phyloP scores from a whole-genome alignment of 2,329 filamentous ascomycete species.

The Nannizzia gypsea region DNA sequence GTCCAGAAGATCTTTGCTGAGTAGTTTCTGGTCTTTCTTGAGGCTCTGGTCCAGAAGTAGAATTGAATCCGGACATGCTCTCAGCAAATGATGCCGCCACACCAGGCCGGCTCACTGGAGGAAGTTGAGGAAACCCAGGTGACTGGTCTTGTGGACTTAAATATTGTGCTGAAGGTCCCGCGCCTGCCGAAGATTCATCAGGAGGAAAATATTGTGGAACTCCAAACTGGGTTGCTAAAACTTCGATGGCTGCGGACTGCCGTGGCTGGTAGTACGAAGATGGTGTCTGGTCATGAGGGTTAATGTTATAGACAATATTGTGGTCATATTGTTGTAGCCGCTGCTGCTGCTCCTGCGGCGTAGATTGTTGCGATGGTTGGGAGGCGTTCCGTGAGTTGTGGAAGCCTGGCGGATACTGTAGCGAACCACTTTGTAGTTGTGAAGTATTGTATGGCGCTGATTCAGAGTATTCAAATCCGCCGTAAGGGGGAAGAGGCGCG shows the following conservation, averaged over 20 bases:
- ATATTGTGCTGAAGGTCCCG: slow-evolving; percentile 49
- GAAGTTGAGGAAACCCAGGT: slow-evolving; percentile 49
- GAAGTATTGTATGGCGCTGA: slow-evolving; percentile 45
- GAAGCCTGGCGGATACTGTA: slow-evolving; percentile 59
- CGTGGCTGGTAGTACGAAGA: slow-evolving; percentile 64
- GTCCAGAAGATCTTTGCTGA: slow-evolving; percentile 34
- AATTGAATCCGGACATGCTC: slow-evolving; percentile 40
- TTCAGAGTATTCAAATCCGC: slow-evolving; percentile 46
- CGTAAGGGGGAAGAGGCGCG: slow-evolving; percentile 28
- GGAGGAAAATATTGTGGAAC: slow-evolving; percentile 63
- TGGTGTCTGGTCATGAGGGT: slow-evolving; percentile 48
- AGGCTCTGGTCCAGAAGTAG: slow-evolving; percentile 30
- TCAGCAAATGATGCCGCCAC: slow-evolving; percentile 42
- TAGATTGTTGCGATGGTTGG: slow-evolving; percentile 17
- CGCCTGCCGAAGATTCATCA: slow-evolving; percentile 52
- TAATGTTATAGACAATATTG: slow-evolving; percentile 69
- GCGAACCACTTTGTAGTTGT: slow-evolving; percentile 39
- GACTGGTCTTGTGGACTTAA: slow-evolving; percentile 53
- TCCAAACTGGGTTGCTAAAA: slow-evolving; percentile 56
- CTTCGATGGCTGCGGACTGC: slow-evolving; percentile 66
- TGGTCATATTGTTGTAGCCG: slow-evolving; percentile 45
- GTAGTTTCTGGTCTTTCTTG: slow-evolving; percentile 18
- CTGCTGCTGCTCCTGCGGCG: slow-evolving; percentile 41
- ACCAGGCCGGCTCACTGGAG: slow-evolving; percentile 42
- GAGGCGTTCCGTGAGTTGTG: slow-evolving; percentile 30